Evolutionary conservation across 2,329 filamentous ascomycete species (phyloP), one percentile per base, ranked within the genome.

Genomic region (Stachybotrys echinatus): DNA sequence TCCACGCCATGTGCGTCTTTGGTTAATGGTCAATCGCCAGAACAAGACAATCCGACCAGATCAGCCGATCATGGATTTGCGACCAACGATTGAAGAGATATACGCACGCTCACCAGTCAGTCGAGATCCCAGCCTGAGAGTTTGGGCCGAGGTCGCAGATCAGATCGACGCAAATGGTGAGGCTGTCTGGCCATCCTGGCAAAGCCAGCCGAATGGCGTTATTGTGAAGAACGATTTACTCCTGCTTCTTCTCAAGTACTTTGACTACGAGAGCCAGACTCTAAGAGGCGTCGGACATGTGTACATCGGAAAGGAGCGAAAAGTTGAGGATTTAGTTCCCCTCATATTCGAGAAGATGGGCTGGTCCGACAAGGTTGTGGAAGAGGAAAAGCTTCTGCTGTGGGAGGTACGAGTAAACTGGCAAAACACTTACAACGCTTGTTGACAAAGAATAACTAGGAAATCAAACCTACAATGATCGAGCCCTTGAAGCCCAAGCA

Each of bases 391-490:
- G 62, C 65, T 83, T 37, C 65, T 77, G n/a, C 79, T 99, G 20
- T 97, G 85, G 73, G 94, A 99, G 72, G 80, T 82, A 70, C 54
- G 72, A 55, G 45, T 19, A 46, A 20, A n/a, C 42, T 31, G 82
- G 78, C 95, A 99, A 74, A 97, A 99, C 97, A 71, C 91, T 92
- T 47, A 89, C 84, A 52, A 97, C 97, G 92, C 95, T 99, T 57
- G 95, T 14, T 34, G 10, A 34, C 27, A 8, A 8, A 14, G 27
- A 34, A 34, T 34, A n/a, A 20, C 42, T 31, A 82, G 78, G 94
- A 99, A 74, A 97, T 99, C 71, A 99, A 97, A 71, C 91, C 92
- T 47, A 89, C 84, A 52, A 97, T 97, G 92, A 96, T 99, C 57
- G 95, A 99, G 64, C 79, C 82, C 6, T 87, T 99, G 75, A 97